Evolutionary conservation across 2,329 filamentous ascomycete genomes (phyloP).

Genomic region (Blastomyces emzantsi): DNA sequence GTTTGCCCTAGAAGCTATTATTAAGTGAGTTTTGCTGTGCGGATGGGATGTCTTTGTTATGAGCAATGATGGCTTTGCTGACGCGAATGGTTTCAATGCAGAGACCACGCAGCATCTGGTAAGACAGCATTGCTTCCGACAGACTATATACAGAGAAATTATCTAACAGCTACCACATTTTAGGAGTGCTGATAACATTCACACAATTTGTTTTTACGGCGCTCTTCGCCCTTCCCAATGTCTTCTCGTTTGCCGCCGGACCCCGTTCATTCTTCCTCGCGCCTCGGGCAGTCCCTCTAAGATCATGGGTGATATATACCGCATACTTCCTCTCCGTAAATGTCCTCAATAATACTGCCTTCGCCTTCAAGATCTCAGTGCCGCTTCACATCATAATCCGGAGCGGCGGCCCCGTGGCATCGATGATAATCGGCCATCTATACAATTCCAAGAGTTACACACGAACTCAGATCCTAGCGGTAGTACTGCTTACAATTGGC

Average conservation of each 20-base stretch:
- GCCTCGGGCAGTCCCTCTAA: slow-evolving; percentile 69
- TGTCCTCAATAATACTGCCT: slow-evolving; percentile 93
- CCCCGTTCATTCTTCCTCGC: slow-evolving; percentile 64
- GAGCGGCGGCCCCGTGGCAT: slow-evolving; percentile 91
- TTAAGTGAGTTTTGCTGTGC: slow-evolving; percentile 59
- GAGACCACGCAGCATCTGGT: slow-evolving; percentile 78
- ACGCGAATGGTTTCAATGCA: slow-evolving; percentile 31
- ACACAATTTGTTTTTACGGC: slow-evolving; percentile 82
- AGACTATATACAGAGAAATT: neutral
- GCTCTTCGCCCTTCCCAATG: slow-evolving; percentile 64
- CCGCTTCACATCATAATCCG: slow-evolving; percentile 94
- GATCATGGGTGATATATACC: slow-evolving; percentile 81
- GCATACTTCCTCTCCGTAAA: slow-evolving; percentile 89
- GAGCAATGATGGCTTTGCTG: slow-evolving; percentile 11
- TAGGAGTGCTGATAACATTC: slow-evolving; percentile 78
- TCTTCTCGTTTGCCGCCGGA: slow-evolving; percentile 53
- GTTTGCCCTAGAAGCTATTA: slow-evolving; percentile 90
- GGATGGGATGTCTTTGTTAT: neutral
- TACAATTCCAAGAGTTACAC: slow-evolving; percentile 75
- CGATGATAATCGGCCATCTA: slow-evolving; percentile 80
- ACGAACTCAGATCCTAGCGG: slow-evolving; percentile 67
- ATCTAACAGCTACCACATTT: slow-evolving; percentile 6
- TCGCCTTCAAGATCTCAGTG: slow-evolving; percentile 92
- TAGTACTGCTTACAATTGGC: slow-evolving; percentile 72
- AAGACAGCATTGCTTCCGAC: slow-evolving; percentile 23